Conservation (phyloP, 2,329 filamentous ascomycete genomes). For the Bimuria novae-zelandiae region DNA sequence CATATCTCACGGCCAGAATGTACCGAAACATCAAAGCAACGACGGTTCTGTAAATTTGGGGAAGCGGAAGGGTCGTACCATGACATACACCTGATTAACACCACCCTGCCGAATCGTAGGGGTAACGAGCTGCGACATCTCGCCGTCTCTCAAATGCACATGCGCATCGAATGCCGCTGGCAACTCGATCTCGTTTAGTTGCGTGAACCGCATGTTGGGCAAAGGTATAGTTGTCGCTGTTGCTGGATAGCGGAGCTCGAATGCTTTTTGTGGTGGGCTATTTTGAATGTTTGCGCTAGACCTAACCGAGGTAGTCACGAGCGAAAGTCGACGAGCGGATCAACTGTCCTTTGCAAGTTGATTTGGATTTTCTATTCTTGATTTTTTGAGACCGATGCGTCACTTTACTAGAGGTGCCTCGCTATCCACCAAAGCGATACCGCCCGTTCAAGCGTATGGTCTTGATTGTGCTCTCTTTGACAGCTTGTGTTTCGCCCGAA, state of each 20-base stretch:
- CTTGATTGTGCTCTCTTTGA: background rate
- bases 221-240: background rate
- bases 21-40: background rate
- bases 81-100: conserved; percentile 59
- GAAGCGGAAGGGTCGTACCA: conserved; percentile 45
- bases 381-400: background rate
- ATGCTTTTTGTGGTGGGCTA: conserved; percentile 7
- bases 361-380: background rate
- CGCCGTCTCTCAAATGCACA: conserved; percentile 58
- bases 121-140: conserved; percentile 57
- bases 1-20: background rate
- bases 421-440: too few species aligned
- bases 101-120: conserved; percentile 57
- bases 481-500: background rate
- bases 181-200: conserved; percentile 51
- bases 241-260: background rate
- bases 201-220: conserved; percentile 45
- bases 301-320: background rate
- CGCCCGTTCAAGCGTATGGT: conserved; percentile 10
- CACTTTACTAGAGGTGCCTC: too few species aligned
- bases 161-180: conserved; percentile 57
- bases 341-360: background rate
- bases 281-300: conserved; percentile 2
- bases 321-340: too few species aligned
- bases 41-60: background rate